These are phyloP conservation scores for Canavalia gladiata DNA, from an alignment of 306 rosid species.

Conservation along the genomic window DNA sequence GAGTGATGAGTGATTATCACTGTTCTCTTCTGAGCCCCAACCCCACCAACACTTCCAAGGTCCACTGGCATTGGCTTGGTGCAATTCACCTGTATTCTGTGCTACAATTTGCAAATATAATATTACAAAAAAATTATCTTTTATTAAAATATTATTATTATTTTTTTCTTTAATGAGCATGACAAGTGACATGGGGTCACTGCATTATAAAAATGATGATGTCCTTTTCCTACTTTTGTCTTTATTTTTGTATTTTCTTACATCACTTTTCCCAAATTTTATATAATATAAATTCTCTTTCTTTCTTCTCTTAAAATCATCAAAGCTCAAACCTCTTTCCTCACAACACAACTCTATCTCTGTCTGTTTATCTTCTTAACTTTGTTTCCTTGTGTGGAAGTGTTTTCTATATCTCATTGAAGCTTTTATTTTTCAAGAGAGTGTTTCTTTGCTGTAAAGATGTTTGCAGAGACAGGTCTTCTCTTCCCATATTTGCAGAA, in stretches of 20 bases:
- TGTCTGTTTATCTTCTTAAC: constrained; percentile 45
- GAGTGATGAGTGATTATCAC: constrained; percentile 45
- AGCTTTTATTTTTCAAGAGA: constrained; percentile 32
- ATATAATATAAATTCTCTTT: constrained; percentile 60
- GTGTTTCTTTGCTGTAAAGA: constrained; percentile 51
- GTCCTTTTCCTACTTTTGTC: constrained; percentile 77
- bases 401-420: constrained; percentile 34
- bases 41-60: constrained; percentile 54
- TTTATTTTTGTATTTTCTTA: constrained; percentile 51
- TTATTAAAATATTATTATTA: not conserved
- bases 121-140: constrained; percentile 33
- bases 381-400: constrained; percentile 2
- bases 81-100: constrained; percentile 50
- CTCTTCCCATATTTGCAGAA: constrained; percentile 76
- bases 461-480: constrained; percentile 85
- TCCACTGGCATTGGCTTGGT: constrained; percentile 54
- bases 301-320: constrained; percentile 46
- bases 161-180: constrained; percentile 27
- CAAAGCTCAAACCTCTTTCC: constrained; percentile 34
- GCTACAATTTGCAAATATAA: constrained; percentile 63
- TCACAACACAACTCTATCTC: not conserved
- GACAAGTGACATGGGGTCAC: constrained; percentile 60
- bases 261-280: constrained; percentile 51
- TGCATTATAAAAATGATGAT: constrained; percentile 59
- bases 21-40: constrained; percentile 43